A percentile compares a stretch with the other conserved stretches of the same genome.
These are phyloP conservation scores for Aspergillus texensis DNA, from an alignment of 2,329 filamentous ascomycete species.

Conservation along the genomic window DNA sequence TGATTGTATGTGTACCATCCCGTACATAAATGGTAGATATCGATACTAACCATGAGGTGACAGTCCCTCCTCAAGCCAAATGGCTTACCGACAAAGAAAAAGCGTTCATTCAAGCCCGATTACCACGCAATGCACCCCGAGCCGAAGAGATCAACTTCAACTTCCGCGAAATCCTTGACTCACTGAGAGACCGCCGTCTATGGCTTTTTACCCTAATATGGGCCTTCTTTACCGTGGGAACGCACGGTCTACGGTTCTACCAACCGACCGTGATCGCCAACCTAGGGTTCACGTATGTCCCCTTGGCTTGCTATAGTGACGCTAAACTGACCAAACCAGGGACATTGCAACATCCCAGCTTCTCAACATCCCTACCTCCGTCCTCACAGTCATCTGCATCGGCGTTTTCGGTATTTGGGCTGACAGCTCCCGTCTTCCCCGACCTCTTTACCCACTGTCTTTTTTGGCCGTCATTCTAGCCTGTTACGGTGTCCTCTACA, in stretches of 20 bases:
- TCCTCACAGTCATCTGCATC: constrained; percentile 48
- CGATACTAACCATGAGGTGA: not conserved
- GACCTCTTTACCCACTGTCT: constrained; percentile 48
- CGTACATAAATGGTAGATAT: accelerated
- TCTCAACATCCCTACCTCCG: constrained; percentile 53
- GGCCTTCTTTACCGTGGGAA: constrained; percentile 52
- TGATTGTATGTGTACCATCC: constrained; percentile 45
- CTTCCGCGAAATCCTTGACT: constrained; percentile 40
- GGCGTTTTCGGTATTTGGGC: constrained; percentile 46
- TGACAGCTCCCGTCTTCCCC: constrained; percentile 47
- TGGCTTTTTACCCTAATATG: constrained; percentile 53
- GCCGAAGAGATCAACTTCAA: constrained; percentile 45
- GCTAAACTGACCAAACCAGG: constrained; percentile 21
- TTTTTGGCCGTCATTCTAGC: constrained; percentile 49
- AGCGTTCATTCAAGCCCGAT: constrained; percentile 51
- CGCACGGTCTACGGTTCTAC: constrained; percentile 48
- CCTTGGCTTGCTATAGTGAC: not conserved
- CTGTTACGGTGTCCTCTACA: constrained; percentile 51
- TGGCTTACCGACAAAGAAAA: constrained; percentile 53
- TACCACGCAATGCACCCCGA: constrained; percentile 47
- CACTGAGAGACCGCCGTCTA: constrained; percentile 44
- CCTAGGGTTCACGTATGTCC: constrained; percentile 45
- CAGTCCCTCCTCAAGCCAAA: constrained; percentile 47
- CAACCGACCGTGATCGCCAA: constrained; percentile 47
- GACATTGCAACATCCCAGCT: constrained; percentile 52